Percentiles rank a stretch among this genome's conserved stretches.
These are phyloP conservation scores for Nannizziopsis arthrosporioides DNA, from an alignment of 2,329 filamentous ascomycete genomes.

Conservation along the genomic window DNA sequence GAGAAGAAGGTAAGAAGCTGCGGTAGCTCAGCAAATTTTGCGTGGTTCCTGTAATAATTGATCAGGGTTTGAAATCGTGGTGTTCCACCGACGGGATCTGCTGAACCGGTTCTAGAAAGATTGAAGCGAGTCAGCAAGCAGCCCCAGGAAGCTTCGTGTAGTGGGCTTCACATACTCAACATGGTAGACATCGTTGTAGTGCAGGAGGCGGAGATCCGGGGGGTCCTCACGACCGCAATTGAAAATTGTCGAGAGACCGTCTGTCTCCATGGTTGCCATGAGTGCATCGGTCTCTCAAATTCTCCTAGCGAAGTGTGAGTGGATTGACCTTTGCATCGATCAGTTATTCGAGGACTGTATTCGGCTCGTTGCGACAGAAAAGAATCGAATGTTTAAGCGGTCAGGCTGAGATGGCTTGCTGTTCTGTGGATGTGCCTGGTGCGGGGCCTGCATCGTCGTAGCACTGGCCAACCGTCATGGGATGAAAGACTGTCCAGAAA, in stretches of 20 bases:
- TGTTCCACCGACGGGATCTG: slow-evolving; percentile 72
- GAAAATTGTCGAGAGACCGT: slow-evolving; percentile 33
- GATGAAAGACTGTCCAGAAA: not conserved
- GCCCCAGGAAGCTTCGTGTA: not conserved
- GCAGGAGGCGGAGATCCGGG: slow-evolving; percentile 68
- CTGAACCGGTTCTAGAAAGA: slow-evolving; percentile 43
- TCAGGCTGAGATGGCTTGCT: too few relatives aligned
- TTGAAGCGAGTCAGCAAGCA: not conserved
- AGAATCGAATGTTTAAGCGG: too few relatives aligned
- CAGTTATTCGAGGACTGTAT: too few relatives aligned
- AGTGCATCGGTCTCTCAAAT: not conserved
- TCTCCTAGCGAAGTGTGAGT: not conserved
- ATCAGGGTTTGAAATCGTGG: slow-evolving; percentile 68
- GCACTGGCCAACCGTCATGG: too few relatives aligned
- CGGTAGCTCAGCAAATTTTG: slow-evolving; percentile 51
- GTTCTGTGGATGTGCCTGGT: too few relatives aligned
- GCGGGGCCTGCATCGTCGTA: not conserved
- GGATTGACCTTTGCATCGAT: too few relatives aligned
- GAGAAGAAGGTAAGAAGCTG: slow-evolving; percentile 70
- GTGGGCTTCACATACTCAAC: slow-evolving; percentile 45
- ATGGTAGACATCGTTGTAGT: slow-evolving; percentile 94
- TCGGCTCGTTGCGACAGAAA: too few relatives aligned
- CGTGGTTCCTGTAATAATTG: slow-evolving; percentile 58
- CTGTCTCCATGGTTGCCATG: slow-evolving; percentile 24
- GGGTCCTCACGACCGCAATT: slow-evolving; percentile 34